phyloP scores from a whole-genome alignment of 176 grass and related monocot species.

The Ensete ventricosum region DNA sequence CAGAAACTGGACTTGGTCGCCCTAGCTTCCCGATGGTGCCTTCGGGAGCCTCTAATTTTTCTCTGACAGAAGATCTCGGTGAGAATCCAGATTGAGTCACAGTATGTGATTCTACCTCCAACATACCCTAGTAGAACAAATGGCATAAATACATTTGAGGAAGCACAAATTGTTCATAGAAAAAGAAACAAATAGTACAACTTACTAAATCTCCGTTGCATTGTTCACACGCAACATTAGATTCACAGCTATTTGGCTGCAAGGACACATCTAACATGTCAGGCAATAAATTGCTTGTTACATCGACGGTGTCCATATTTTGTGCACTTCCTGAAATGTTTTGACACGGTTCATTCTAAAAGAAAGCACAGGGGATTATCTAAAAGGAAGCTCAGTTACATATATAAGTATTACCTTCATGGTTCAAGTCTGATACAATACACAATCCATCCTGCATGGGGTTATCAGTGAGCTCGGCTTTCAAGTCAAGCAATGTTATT shows the following conservation, averaged over 20 bases:
- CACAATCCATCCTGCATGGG: not conserved
- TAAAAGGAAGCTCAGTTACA: not conserved
- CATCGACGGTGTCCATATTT: not conserved
- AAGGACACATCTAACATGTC: not conserved
- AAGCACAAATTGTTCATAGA: not conserved
- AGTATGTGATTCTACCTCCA: conserved; percentile 26
- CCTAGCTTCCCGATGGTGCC: conserved; percentile 28
- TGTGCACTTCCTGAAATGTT: not conserved
- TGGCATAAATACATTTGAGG: not conserved
- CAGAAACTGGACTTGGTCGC: conserved; percentile 37
- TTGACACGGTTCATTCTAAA: not conserved
- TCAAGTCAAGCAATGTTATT: not conserved
- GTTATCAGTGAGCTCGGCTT: not conserved
- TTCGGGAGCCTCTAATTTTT: conserved; percentile 21
- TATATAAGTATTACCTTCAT: not conserved
- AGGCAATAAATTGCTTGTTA: not conserved
- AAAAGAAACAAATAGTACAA: not conserved
- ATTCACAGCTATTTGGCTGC: not conserved
- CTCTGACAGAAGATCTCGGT: conserved; percentile 6
- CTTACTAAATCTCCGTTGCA: not conserved
- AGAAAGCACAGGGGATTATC: not conserved
- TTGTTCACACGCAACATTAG: not conserved
- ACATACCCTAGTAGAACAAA: not conserved
- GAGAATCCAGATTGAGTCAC: conserved; percentile 29
- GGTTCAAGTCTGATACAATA: not conserved